Percentiles rank a stretch among this genome's conserved stretches.
Evolutionary conservation across 495 filamentous ascomycete genomes (phyloP).

Genomic region (Xylaria scruposa): DNA sequence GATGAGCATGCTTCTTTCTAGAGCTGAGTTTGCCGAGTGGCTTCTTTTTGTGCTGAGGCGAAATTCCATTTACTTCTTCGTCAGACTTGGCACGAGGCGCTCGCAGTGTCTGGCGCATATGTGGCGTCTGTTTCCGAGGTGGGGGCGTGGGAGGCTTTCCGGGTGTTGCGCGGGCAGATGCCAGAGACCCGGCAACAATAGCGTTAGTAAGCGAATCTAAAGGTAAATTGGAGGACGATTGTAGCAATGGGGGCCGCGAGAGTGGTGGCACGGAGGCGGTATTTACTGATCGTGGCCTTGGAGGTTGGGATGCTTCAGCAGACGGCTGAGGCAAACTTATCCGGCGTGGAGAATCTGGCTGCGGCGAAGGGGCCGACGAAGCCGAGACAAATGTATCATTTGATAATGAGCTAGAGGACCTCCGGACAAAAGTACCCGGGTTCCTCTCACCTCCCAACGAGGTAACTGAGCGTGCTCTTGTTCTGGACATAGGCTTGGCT

Average conservation of each 20-base stretch:
- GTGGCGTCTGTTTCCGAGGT: conserved; percentile 43
- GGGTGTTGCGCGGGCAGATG: conserved; percentile 62
- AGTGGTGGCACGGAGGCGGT: conserved; percentile 17
- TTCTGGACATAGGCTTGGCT: background rate
- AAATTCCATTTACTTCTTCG: conserved; percentile 53
- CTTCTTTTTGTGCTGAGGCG: conserved; percentile 53
- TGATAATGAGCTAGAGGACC: conserved; percentile 45
- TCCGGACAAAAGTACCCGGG: conserved; percentile 8
- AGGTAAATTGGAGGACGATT: conserved; percentile 38
- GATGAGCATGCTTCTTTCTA: conserved; percentile 75
- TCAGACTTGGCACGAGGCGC: conserved; percentile 64
- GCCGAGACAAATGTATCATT: conserved; percentile 56
- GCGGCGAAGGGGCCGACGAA: conserved; percentile 47
- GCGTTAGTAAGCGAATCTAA: conserved; percentile 66
- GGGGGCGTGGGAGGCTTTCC: conserved; percentile 38
- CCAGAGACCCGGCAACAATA: conserved; percentile 84
- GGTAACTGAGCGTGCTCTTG: conserved; percentile 10
- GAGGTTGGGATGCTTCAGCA: conserved; percentile 18
- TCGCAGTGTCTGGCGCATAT: conserved; percentile 77
- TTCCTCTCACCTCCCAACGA: background rate
- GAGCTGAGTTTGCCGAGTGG: conserved; percentile 42
- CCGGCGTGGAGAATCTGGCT: conserved; percentile 35
- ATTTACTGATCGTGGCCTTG: conserved; percentile 27
- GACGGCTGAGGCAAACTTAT: conserved; percentile 28
- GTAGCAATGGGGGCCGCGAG: conserved; percentile 24